Evolutionary conservation across 2,329 filamentous ascomycete species (phyloP).

Genomic region (Phaeosphaeriaceae sp.): DNA sequence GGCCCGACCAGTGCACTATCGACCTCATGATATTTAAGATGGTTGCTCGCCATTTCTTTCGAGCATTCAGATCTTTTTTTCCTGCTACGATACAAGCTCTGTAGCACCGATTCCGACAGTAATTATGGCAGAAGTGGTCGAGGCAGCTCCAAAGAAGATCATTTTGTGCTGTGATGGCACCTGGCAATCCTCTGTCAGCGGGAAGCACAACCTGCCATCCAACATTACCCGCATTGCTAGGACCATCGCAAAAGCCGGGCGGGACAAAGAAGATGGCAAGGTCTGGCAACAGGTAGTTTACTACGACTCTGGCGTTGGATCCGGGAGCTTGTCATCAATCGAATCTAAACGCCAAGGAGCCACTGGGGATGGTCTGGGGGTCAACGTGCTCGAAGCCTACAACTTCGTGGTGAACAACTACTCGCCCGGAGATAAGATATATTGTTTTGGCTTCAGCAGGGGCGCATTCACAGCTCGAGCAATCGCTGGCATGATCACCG

Average conservation of each 20-base stretch:
- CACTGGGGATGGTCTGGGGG: slow-evolving; percentile 39
- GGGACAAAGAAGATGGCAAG: slow-evolving; percentile 6
- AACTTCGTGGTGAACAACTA: slow-evolving; percentile 62
- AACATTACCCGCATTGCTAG: slow-evolving; percentile 7
- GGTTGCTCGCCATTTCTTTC: background rate
- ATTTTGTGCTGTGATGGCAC: slow-evolving; percentile 27
- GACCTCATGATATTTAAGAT: background rate
- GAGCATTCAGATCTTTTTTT: background rate
- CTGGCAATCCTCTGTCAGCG: slow-evolving; percentile 15
- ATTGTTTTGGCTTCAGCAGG: slow-evolving; percentile 51
- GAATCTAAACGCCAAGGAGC: slow-evolving; percentile 14
- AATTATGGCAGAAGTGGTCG: background rate
- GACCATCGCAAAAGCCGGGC: slow-evolving; percentile 6
- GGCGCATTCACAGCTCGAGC: slow-evolving; percentile 45
- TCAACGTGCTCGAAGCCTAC: slow-evolving; percentile 67
- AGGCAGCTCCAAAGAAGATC: slow-evolving; percentile 14
- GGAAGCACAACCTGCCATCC: slow-evolving; percentile 6
- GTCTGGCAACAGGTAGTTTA: slow-evolving; percentile 50
- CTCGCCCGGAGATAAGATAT: slow-evolving; percentile 50
- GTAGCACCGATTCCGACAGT: background rate
- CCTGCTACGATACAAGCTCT: background rate
- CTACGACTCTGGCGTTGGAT: slow-evolving; percentile 55
- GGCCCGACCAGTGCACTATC: background rate
- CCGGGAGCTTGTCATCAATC: slow-evolving; percentile 16
- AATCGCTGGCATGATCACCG: slow-evolving; percentile 25